These are phyloP conservation scores for Oryza glumipatula DNA, from an alignment of 176 grass and related monocot genomes.

Conservation along the genomic window DNA sequence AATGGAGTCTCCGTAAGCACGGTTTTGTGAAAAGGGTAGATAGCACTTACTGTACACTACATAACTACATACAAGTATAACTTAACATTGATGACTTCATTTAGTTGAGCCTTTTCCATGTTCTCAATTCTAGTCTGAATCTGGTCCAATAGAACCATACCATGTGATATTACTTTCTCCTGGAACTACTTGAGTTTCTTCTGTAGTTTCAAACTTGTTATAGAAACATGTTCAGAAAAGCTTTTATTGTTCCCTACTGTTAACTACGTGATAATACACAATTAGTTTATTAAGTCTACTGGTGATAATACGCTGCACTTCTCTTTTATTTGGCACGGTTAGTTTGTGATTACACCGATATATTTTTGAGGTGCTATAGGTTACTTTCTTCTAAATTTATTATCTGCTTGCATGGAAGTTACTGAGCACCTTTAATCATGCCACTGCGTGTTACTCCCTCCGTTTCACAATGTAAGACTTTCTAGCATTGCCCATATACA, in stretches of 20 bases:
- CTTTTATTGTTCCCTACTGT: background rate
- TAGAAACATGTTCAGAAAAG: background rate
- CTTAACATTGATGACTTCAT: background rate
- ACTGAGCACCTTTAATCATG: background rate
- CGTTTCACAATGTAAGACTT: too few species aligned
- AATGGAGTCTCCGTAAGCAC: background rate
- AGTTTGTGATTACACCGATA: background rate
- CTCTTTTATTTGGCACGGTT: background rate
- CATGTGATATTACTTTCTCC: background rate
- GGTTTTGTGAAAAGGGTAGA: background rate
- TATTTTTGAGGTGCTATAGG: background rate
- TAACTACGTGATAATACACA: too few species aligned
- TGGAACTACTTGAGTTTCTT: background rate
- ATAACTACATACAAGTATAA: background rate
- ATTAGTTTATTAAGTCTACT: background rate
- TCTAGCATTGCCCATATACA: too few species aligned
- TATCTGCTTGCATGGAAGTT: conserved; percentile 1
- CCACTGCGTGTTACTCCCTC: background rate
- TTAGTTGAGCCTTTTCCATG: background rate
- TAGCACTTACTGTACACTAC: background rate
- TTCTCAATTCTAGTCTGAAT: background rate
- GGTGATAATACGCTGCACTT: background rate
- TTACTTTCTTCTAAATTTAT: background rate
- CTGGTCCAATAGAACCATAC: background rate
- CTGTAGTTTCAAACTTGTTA: conserved; percentile 15